Base-by-base conservation (phyloP, 192 early-diverging fungal species). In the Dissophora globulifera region DNA sequence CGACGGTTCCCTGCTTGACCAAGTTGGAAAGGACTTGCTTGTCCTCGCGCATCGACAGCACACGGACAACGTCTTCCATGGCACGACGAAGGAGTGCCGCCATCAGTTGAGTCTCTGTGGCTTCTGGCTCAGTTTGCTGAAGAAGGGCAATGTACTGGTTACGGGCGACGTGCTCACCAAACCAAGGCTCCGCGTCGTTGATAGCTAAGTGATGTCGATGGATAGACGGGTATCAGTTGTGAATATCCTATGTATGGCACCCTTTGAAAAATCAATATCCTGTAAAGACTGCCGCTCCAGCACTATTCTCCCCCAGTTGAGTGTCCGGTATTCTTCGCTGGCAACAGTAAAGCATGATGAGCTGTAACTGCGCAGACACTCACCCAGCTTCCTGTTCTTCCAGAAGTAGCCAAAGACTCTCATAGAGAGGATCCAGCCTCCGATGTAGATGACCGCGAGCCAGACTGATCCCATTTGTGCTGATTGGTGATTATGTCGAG, bases 31-130 rank as follows among this genome's bases (percentile, higher is more conserved):
- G 79, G 23, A 91, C 86, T 35, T 85, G 87, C 79, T 96, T 95
- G 75, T 96, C 94, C 50, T 90, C 87, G 33, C 92, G 87, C 23
- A 98, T 80, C 54, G 94, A 85, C 12, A 89, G 66, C 7, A 92
- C 82, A 19, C 95, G 88, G 61, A 88, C 80, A 22, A 96, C 91
- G 42, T 92, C 91, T 30, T 88, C 89, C 85, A 94, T 88, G 4
- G 94, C 95, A 46, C 96, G 91, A 32, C 90, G 87, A 49, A 98
- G 81, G 22, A 98, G 82, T 1, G 94, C 93, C 3, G 90, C 83
- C 61, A 80, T 87, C 53, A 96, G 81, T 22, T 86, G 86, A 33
- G 84, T 79, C 35, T 86, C 84, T 35, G 86, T 82, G 0, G 86
- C 83, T n/a, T 83, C 78, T 13, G 88, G 82, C 42, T 86, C 87